A percentile compares a stretch with the other conserved stretches of the same genome.
phyloP scores from a whole-genome alignment of 2,329 filamentous ascomycete genomes.

The Rhytidhysteron rufulum region DNA sequence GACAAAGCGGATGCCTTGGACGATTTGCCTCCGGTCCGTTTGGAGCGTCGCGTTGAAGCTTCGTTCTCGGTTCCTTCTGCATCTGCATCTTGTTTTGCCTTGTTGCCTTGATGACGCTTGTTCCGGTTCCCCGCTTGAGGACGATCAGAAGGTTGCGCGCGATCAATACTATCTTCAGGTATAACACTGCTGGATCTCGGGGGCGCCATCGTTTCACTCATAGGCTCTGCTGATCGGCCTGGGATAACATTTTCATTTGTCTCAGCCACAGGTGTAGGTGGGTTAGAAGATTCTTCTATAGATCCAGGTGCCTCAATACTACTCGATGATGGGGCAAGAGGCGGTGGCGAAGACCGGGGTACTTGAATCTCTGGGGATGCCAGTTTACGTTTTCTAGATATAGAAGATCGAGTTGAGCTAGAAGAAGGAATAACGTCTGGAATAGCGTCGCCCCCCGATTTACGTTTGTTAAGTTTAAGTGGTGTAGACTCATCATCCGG shows the following conservation, averaged over 20 bases:
- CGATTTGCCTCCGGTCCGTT: conserved; percentile 20
- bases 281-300: conserved; percentile 25
- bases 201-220: conserved; percentile 42
- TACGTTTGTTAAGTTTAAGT: conserved; percentile 44
- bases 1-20: conserved; percentile 24
- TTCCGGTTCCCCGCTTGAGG: conserved; percentile 14
- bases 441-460: conserved; percentile 13
- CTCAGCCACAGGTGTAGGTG: conserved; percentile 27
- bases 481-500: conserved; percentile 68
- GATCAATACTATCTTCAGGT: conserved; percentile 5
- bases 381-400: conserved; percentile 37
- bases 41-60: conserved; percentile 13
- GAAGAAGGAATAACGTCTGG: conserved; percentile 26
- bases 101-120: conserved; percentile 13
- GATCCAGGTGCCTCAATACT: too few relatives aligned
- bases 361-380: conserved; percentile 34
- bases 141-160: conserved; percentile 1
- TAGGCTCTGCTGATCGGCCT: conserved; percentile 19
- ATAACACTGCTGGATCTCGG: conserved; percentile 40
- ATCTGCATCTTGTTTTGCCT: conserved; percentile 7
- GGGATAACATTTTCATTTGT: conserved; percentile 20
- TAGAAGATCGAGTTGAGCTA: conserved; percentile 23
- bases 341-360: conserved; percentile 36
- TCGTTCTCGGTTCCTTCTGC: conserved; percentile 17
- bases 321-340: conserved; percentile 30